These are phyloP conservation scores for Phytophthora kernoviae DNA, from an alignment of 352 stramenopile genomes.

Conservation along the genomic window DNA sequence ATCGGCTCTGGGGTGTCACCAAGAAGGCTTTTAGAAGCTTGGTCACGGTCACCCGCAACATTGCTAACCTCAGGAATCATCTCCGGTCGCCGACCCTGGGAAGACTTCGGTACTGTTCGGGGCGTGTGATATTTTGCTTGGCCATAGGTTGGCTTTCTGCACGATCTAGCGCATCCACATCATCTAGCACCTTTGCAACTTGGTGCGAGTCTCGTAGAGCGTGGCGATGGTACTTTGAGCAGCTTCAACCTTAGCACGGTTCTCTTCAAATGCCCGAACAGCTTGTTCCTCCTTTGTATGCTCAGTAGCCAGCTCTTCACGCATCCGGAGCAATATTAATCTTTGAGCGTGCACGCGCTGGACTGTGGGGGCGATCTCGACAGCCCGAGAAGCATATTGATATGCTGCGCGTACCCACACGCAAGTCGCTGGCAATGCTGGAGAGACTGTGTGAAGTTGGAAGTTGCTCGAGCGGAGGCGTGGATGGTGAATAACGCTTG, in stretches of 20 bases:
- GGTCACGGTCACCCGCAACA: background rate
- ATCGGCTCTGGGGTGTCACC: constrained; percentile 15
- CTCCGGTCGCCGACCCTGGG: constrained; percentile 2
- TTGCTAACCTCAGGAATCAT: background rate
- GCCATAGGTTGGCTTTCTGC: constrained; percentile 59
- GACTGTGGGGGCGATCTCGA: constrained; percentile 69
- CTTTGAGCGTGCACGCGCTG: constrained; percentile 61
- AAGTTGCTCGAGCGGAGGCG: constrained; percentile 69
- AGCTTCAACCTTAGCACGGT: constrained; percentile 16
- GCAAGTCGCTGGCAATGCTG: constrained; percentile 63
- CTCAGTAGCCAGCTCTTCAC: constrained; percentile 30
- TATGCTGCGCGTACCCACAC: constrained; percentile 76
- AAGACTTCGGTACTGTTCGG: constrained; percentile 19
- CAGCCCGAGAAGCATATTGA: constrained; percentile 69
- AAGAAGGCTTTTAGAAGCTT: constrained; percentile 4
- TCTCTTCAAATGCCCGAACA: constrained; percentile 19
- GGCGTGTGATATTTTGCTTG: constrained; percentile 65
- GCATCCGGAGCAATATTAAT: constrained; percentile 56
- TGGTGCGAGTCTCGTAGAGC: constrained; percentile 23
- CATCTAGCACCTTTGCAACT: constrained; percentile 61
- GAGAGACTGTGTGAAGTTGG: constrained; percentile 62
- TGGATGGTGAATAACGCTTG: constrained; percentile 76
- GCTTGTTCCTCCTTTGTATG: constrained; percentile 19
- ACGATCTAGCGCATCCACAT: constrained; percentile 66
- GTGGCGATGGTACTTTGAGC: constrained; percentile 25